Evolutionary conservation across 2,329 filamentous ascomycete species (phyloP).

Genomic region (Gaeumannomyces sp.): DNA sequence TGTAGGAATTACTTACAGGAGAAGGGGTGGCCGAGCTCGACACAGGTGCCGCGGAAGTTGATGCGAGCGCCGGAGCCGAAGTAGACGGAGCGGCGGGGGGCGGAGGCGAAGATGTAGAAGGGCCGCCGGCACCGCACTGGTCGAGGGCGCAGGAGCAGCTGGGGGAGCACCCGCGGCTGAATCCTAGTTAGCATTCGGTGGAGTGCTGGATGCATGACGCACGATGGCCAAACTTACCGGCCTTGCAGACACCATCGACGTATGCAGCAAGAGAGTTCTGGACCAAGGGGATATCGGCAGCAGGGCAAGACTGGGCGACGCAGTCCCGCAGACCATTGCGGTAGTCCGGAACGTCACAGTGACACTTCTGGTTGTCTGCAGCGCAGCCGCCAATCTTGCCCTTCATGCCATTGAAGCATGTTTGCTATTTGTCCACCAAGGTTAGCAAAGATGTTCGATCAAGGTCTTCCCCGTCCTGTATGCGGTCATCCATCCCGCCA

Average conservation of each 20-base stretch:
- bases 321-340: conserved; percentile 17
- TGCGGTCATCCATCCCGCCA: not conserved
- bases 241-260: conserved; percentile 14
- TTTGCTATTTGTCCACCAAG: conserved; percentile 13
- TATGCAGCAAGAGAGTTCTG: conserved; percentile 14
- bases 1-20: not conserved
- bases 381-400: conserved; percentile 14
- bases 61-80: not conserved
- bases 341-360: conserved; percentile 16
- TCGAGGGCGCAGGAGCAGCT: conserved; percentile 3
- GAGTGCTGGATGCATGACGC: not conserved
- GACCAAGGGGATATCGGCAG: conserved; percentile 12
- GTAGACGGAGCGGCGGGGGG: conserved; percentile 3
- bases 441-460: not conserved
- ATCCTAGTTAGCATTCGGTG: not conserved
- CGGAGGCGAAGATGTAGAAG: conserved; percentile 7
- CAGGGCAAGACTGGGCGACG: conserved; percentile 13
- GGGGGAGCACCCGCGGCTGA: conserved; percentile 4
- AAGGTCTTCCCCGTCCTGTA: not conserved
- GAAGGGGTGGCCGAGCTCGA: not conserved
- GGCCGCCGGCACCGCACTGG: not conserved
- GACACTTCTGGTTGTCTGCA: conserved; percentile 13
- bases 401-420: conserved; percentile 15
- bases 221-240: conserved; percentile 12
- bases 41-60: not conserved